Conservation (phyloP, 2,329 filamentous ascomycete genomes). For the Trichoderma citrinoviride region DNA sequence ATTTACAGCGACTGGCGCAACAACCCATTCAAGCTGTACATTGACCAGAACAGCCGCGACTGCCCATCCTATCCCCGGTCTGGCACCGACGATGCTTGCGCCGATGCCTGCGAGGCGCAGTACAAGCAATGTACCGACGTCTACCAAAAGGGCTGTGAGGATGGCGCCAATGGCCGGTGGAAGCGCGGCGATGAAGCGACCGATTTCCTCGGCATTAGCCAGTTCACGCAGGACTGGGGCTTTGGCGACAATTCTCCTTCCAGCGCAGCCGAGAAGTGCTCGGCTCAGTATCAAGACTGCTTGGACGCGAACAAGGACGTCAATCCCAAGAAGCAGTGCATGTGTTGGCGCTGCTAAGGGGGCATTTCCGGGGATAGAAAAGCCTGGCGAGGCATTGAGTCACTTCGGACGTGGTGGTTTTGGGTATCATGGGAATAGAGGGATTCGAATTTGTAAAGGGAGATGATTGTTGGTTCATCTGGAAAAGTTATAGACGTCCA, state of each 20-base stretch:
- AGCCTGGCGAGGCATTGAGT: not conserved
- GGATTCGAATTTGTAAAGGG: not conserved
- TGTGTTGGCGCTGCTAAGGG: slow-evolving; percentile 35
- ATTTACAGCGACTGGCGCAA: slow-evolving; percentile 40
- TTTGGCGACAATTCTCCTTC: slow-evolving; percentile 33
- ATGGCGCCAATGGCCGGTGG: slow-evolving; percentile 30
- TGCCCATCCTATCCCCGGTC: slow-evolving; percentile 46
- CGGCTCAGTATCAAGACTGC: slow-evolving; percentile 50
- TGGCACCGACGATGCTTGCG: slow-evolving; percentile 43
- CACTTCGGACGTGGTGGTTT: not conserved
- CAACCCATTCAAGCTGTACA: slow-evolving; percentile 55
- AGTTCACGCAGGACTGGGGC: slow-evolving; percentile 27
- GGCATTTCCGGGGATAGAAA: not conserved
- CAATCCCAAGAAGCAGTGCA: slow-evolving; percentile 41
- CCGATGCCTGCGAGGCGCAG: slow-evolving; percentile 54
- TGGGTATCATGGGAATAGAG: not conserved
- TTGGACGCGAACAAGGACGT: slow-evolving; percentile 42
- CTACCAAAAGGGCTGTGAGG: slow-evolving; percentile 50
- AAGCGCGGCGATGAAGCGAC: slow-evolving; percentile 29
- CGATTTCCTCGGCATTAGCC: slow-evolving; percentile 17
- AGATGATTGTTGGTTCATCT: not conserved
- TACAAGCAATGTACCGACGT: slow-evolving; percentile 47
- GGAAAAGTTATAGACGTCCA: not conserved
- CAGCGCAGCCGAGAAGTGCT: slow-evolving; percentile 44
- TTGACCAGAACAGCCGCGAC: slow-evolving; percentile 39